Conservation (phyloP, 805 yeast species). For the Candida silvicultrix region DNA sequence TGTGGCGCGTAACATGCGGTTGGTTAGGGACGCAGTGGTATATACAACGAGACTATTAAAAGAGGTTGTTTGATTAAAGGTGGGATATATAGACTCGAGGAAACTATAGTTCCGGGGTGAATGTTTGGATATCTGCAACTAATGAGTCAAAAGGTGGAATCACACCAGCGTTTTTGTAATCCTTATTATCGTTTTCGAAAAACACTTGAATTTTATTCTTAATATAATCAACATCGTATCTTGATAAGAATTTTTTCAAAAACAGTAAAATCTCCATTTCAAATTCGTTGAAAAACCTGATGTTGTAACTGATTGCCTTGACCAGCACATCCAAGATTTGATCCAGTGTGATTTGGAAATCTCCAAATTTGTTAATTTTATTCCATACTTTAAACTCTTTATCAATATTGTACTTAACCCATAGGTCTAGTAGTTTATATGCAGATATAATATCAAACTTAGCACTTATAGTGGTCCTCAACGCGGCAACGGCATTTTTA, state of each 20-base stretch:
- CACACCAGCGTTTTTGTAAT: conserved; percentile 17
- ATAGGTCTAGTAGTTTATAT: conserved; percentile 38
- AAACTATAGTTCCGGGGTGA: background rate
- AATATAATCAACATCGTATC: conserved; percentile 26
- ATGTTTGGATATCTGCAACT: conserved; percentile 1
- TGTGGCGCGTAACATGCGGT: background rate
- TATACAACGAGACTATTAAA: no score
- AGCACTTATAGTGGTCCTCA: conserved; percentile 46
- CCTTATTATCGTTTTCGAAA: conserved; percentile 22
- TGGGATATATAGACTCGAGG: no score
- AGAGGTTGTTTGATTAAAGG: no score
- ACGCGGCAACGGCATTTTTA: conserved; percentile 44
- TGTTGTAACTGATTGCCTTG: conserved; percentile 52
- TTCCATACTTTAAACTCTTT: conserved; percentile 10
- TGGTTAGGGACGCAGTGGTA: background rate
- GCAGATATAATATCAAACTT: conserved; percentile 61
- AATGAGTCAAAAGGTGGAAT: conserved; percentile 22
- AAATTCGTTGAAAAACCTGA: conserved; percentile 59
- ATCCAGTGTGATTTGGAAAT: conserved; percentile 25
- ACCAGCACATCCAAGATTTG: conserved; percentile 36
- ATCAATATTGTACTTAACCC: conserved; percentile 13
- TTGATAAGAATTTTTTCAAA: conserved; percentile 34
- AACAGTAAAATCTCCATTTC: conserved; percentile 37
- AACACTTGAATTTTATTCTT: conserved; percentile 22
- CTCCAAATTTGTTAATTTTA: conserved; percentile 12